Conservation (phyloP, 2,329 filamentous ascomycete species). For the Fusarium chuoi region DNA sequence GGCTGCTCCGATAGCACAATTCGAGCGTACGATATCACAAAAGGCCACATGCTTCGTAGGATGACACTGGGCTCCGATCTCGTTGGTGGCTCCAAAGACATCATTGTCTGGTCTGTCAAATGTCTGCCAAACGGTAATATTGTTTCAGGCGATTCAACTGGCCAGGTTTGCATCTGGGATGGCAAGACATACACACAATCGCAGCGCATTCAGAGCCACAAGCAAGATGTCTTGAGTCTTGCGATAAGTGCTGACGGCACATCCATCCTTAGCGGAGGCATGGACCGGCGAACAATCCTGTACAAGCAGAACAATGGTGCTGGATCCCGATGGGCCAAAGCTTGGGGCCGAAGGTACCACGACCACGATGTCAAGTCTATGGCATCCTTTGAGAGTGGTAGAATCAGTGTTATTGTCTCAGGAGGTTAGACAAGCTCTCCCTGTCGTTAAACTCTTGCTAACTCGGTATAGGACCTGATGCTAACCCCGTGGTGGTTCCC, state of each 20-base stretch:
- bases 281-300: conserved; percentile 87
- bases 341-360: conserved; percentile 88
- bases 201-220: conserved; percentile 87
- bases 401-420: conserved; percentile 87
- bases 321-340: conserved; percentile 80
- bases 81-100: conserved; percentile 80
- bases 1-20: conserved; percentile 98
- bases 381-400: conserved; percentile 85
- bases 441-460: neutral
- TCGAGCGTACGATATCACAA: conserved; percentile 86
- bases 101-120: conserved; percentile 93
- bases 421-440: conserved; percentile 73
- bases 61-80: conserved; percentile 89
- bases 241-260: conserved; percentile 82
- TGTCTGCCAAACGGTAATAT: conserved; percentile 89
- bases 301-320: conserved; percentile 75
- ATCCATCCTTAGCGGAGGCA: conserved; percentile 87
- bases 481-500: conserved; percentile 83
- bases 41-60: conserved; percentile 77
- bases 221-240: conserved; percentile 91
- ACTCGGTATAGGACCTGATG: conserved; percentile 75
- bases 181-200: conserved; percentile 89
- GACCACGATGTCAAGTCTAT: conserved; percentile 95
- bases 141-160: conserved; percentile 93
- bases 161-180: conserved; percentile 93